Percentiles rank a stretch among this genome's conserved stretches.
Conservation (phyloP, 2,329 filamentous ascomycete genomes). For the Sclerotinia trifoliorum region DNA sequence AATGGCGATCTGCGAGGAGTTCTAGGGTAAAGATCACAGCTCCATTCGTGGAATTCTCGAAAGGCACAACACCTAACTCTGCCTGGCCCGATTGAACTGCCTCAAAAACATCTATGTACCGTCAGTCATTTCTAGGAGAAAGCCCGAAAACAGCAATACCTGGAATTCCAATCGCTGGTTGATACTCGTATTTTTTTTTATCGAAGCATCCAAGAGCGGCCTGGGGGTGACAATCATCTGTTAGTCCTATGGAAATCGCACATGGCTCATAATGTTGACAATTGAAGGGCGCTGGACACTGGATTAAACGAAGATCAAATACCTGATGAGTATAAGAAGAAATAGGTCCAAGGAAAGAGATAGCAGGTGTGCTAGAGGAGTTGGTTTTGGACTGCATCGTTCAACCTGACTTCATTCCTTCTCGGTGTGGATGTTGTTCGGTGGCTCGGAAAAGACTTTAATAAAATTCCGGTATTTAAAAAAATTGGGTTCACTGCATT, state of each 20-base stretch:
- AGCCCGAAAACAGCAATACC: slow-evolving; percentile 25
- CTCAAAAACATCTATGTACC: slow-evolving; percentile 71
- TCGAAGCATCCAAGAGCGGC: slow-evolving; percentile 54
- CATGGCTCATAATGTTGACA: slow-evolving; percentile 22
- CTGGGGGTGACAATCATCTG: slow-evolving; percentile 42
- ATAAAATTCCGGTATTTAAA: background rate
- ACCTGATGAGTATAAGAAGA: slow-evolving; percentile 72
- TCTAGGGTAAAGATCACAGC: slow-evolving; percentile 88
- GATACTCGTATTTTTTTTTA: slow-evolving; percentile 27
- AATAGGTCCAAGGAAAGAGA: slow-evolving; percentile 62
- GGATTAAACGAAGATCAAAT: slow-evolving; percentile 30
- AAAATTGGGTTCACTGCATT: slow-evolving; percentile 19
- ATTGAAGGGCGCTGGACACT: slow-evolving; percentile 21
- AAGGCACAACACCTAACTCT: slow-evolving; percentile 79
- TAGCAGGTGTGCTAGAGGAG: slow-evolving; percentile 33
- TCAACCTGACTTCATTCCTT: slow-evolving; percentile 16
- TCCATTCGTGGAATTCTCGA: slow-evolving; percentile 96
- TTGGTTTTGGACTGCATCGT: slow-evolving; percentile 19
- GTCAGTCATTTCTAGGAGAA: background rate
- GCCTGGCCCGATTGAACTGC: slow-evolving; percentile 66
- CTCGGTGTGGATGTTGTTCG: slow-evolving; percentile 9
- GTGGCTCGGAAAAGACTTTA: slow-evolving; percentile 6
- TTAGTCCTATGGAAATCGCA: slow-evolving; percentile 30
- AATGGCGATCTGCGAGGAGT: slow-evolving; percentile 73
- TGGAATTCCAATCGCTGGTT: slow-evolving; percentile 26